Percentiles rank a stretch among this genome's conserved stretches.
phyloP scores from a whole-genome alignment of 768 basidiomycete genomes.

The Mycena chlorophos region DNA sequence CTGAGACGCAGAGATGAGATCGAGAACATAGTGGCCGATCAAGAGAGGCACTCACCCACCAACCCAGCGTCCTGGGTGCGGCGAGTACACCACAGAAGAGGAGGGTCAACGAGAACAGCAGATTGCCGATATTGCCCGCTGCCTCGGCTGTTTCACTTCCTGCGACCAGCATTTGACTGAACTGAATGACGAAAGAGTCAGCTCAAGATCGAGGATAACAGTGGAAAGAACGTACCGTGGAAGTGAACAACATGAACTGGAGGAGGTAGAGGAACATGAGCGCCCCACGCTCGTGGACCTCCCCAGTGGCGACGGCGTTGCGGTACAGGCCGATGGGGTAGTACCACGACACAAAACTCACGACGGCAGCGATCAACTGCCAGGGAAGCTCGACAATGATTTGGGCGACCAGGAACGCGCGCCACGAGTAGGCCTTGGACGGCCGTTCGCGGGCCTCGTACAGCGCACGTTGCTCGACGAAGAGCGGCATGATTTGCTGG shows the following conservation, averaged over 20 bases:
- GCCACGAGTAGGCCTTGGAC: slow-evolving; percentile 35
- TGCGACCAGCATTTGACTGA: slow-evolving; percentile 37
- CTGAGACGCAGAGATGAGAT: slow-evolving; percentile 21
- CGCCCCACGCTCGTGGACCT: slow-evolving; percentile 37
- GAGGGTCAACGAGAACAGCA: slow-evolving; percentile 41
- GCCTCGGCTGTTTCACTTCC: slow-evolving; percentile 37
- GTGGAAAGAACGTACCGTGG: slow-evolving; percentile 24
- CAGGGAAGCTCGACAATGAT: slow-evolving; percentile 35
- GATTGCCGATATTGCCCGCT: slow-evolving; percentile 40
- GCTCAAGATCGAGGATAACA: too few species aligned
- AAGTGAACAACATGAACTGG: slow-evolving; percentile 41
- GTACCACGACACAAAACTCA: slow-evolving; percentile 39
- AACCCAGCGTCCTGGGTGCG: slow-evolving; percentile 24
- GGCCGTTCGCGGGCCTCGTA: slow-evolving; percentile 38
- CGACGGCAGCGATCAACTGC: slow-evolving; percentile 25
- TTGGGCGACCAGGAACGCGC: slow-evolving; percentile 33
- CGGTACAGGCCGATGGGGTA: slow-evolving; percentile 39
- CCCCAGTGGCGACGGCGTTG: slow-evolving; percentile 37
- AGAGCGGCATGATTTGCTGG: slow-evolving; percentile 40
- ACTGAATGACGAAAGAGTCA: slow-evolving; percentile 6
- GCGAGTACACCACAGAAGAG: slow-evolving; percentile 43
- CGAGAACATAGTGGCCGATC: neutral
- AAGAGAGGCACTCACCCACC: slow-evolving; percentile 23
- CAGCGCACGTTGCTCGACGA: slow-evolving; percentile 33
- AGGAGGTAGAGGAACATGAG: slow-evolving; percentile 40